A percentile compares a stretch with the other conserved stretches of the same genome.
Conservation (phyloP, 2,329 filamentous ascomycete genomes). For the Aureobasidium sp. region DNA sequence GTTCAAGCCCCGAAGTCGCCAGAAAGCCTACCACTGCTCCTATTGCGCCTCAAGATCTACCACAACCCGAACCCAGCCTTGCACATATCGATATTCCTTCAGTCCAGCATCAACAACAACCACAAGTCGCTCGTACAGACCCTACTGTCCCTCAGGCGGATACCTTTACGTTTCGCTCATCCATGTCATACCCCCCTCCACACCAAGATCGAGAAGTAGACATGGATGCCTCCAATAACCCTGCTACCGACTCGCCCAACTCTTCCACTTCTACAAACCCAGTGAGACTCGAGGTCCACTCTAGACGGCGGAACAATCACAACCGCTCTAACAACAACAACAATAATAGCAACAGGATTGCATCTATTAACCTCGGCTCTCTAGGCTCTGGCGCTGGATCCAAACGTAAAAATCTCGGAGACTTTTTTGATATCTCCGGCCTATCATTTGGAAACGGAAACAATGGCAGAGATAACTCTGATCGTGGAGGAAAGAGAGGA, state of each 20-base stretch:
- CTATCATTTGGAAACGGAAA: conserved; percentile 54
- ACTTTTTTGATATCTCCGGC: conserved; percentile 78
- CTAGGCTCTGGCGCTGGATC: conserved; percentile 72
- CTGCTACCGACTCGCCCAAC: conserved; percentile 50
- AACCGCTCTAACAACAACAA: conserved; percentile 39
- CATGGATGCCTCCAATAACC: conserved; percentile 37
- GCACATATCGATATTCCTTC: conserved; percentile 24
- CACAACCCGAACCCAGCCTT: conserved; percentile 37
- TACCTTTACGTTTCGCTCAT: conserved; percentile 75
- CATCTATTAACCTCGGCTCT: conserved; percentile 39
- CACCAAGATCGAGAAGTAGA: conserved; percentile 56
- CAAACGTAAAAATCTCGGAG: conserved; percentile 77
- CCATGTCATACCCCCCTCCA: conserved; percentile 61
- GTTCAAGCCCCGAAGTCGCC: conserved; percentile 35
- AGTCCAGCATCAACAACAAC: conserved; percentile 21
- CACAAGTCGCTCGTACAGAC: conserved; percentile 19
- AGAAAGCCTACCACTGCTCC: conserved; percentile 26
- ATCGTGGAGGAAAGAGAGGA: conserved; percentile 37
- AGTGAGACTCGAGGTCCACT: conserved; percentile 28
- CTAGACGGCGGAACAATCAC: conserved; percentile 26
- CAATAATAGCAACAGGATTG: conserved; percentile 33
- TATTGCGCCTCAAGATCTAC: conserved; percentile 32
- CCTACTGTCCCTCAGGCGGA: conserved; percentile 61
- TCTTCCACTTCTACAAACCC: conserved; percentile 28
- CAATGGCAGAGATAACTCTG: conserved; percentile 61